Conservation (phyloP, 2,329 filamentous ascomycete genomes). For the Aotearoamyces nothofagi region DNA sequence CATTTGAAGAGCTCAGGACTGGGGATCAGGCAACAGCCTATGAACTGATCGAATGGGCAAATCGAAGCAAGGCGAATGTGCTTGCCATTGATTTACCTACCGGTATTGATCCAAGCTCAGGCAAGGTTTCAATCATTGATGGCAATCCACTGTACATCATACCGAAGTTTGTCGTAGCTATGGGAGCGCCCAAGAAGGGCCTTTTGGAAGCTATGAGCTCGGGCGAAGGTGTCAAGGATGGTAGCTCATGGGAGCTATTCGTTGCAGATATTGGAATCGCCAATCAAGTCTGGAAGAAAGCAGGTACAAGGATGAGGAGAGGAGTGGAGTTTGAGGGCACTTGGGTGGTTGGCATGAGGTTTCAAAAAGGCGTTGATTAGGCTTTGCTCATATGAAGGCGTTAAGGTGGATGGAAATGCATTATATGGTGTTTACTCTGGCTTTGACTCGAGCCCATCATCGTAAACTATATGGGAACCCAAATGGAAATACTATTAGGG, state of each 20-base stretch:
- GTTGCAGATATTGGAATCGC: conserved; percentile 80
- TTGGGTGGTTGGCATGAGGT: conserved; percentile 63
- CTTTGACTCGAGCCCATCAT: too few species aligned
- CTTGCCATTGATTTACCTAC: conserved; percentile 85
- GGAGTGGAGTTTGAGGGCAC: conserved; percentile 78
- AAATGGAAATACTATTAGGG: too few species aligned
- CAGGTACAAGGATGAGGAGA: conserved; percentile 63
- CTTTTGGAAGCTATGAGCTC: conserved; percentile 54
- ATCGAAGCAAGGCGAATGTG: conserved; percentile 69
- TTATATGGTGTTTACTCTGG: conserved; percentile 1
- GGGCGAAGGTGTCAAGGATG: conserved; percentile 13
- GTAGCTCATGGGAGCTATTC: conserved; percentile 55
- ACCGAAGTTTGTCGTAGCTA: conserved; percentile 67
- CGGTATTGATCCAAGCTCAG: conserved; percentile 68
- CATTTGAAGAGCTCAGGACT: conserved; percentile 75
- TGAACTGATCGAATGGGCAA: conserved; percentile 87
- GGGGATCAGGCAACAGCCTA: conserved; percentile 74
- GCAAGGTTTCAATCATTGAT: conserved; percentile 51
- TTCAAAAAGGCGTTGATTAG: conserved; percentile 13
- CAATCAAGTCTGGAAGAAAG: conserved; percentile 71
- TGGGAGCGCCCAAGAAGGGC: conserved; percentile 78
- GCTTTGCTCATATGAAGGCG: not conserved
- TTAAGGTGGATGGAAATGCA: not conserved
- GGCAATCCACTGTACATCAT: conserved; percentile 67
- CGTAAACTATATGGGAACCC: too few species aligned